Evolutionary conservation across 805 yeast genomes (phyloP).

Genomic region (Starmerella cellae): DNA sequence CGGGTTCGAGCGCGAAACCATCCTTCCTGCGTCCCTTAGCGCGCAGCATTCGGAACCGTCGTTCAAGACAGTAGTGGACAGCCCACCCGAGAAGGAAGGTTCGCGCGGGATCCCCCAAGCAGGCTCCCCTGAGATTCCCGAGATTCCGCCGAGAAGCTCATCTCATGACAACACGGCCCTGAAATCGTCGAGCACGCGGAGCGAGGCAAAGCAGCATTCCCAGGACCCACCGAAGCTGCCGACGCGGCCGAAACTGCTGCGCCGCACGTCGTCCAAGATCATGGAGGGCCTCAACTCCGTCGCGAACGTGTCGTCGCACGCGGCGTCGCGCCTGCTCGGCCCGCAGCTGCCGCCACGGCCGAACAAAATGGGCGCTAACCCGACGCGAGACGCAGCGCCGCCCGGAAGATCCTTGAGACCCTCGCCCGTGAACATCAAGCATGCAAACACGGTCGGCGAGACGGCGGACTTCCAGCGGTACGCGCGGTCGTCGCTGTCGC

Average conservation of each 20-base stretch:
- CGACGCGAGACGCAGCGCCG: not conserved
- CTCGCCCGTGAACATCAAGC: not conserved
- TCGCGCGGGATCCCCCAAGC: too few relatives aligned
- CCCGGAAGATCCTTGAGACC: not conserved
- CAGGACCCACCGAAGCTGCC: conserved; percentile 27
- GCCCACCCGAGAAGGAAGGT: too few relatives aligned
- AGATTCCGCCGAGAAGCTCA: too few relatives aligned
- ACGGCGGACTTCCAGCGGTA: not conserved
- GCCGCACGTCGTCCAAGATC: conserved; percentile 18
- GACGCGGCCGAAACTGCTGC: conserved; percentile 22
- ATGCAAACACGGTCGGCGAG: not conserved
- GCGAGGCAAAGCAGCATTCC: too few relatives aligned
- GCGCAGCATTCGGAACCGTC: too few relatives aligned
- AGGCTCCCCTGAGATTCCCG: too few relatives aligned
- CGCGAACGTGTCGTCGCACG: conserved; percentile 15
- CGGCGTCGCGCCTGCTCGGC: conserved; percentile 12
- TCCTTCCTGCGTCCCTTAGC: too few relatives aligned
- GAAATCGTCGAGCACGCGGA: too few relatives aligned
- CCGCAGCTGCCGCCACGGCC: conserved; percentile 9
- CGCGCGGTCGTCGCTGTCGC: not conserved
- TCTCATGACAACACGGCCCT: too few relatives aligned
- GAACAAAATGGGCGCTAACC: not conserved
- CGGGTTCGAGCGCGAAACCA: too few relatives aligned
- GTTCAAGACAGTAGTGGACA: too few relatives aligned
- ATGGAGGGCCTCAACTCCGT: conserved; percentile 13